phyloP scores from a whole-genome alignment of 495 filamentous ascomycete genomes.

The Daldinia loculata region DNA sequence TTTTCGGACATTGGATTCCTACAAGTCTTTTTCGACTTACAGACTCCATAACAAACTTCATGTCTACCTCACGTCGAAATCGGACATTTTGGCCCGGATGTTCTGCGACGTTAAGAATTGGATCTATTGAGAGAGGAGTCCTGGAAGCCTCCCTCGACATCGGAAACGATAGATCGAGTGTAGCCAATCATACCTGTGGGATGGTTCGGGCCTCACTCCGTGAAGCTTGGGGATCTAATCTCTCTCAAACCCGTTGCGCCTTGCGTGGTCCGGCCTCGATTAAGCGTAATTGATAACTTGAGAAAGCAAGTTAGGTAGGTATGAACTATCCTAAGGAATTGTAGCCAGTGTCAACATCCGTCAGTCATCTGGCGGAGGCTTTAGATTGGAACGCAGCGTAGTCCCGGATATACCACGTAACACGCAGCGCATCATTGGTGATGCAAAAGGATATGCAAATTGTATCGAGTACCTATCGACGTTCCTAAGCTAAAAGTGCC shows the following conservation, averaged over 20 bases:
- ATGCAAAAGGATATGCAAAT: too few relatives aligned
- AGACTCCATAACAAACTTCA: slow-evolving; percentile 35
- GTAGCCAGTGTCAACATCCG: slow-evolving; percentile 9
- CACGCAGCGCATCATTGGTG: slow-evolving; percentile 12
- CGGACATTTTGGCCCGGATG: slow-evolving; percentile 24
- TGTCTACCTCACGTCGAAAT: slow-evolving; percentile 22
- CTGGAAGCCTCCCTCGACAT: slow-evolving; percentile 23
- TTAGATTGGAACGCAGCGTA: slow-evolving; percentile 10
- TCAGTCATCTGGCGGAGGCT: slow-evolving; percentile 14
- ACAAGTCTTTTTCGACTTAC: slow-evolving; percentile 15
- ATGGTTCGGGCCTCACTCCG: slow-evolving; percentile 33
- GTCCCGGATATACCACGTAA: slow-evolving; percentile 20
- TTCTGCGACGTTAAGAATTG: slow-evolving; percentile 28
- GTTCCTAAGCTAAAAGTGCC: neutral
- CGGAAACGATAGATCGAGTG: slow-evolving; percentile 25
- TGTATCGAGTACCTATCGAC: slow-evolving; percentile 4
- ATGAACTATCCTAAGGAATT: slow-evolving; percentile 7
- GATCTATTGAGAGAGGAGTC: slow-evolving; percentile 15
- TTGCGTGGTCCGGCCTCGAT: slow-evolving; percentile 22
- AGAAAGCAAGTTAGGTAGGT: neutral
- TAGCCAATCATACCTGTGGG: slow-evolving; percentile 37
- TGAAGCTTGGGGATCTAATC: slow-evolving; percentile 29
- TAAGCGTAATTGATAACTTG: slow-evolving; percentile 26
- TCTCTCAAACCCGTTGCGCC: slow-evolving; percentile 10
- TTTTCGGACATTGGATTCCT: slow-evolving; percentile 37